These are phyloP conservation scores for Clitopilus passeckerianus DNA, from an alignment of 768 basidiomycete genomes.

Conservation along the genomic window DNA sequence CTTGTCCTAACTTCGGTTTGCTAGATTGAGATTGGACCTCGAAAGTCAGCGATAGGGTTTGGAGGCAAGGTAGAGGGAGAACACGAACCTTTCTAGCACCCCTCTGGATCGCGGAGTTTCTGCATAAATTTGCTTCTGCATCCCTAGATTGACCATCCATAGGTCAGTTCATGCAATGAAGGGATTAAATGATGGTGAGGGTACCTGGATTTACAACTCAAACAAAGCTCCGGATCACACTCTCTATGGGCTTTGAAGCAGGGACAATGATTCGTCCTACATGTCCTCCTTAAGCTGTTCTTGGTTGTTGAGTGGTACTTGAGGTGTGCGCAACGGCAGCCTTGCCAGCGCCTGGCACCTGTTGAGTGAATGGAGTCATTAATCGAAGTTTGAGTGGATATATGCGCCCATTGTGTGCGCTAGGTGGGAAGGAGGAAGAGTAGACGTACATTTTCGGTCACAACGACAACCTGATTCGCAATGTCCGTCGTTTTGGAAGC, in stretches of 20 bases:
- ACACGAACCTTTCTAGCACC: slow-evolving; percentile 36
- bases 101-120: slow-evolving; percentile 45
- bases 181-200: not conserved
- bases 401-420: not conserved
- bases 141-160: slow-evolving; percentile 14
- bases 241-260: slow-evolving; percentile 50
- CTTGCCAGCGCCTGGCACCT: slow-evolving; percentile 54
- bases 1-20: slow-evolving; percentile 36
- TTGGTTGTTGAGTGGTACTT: slow-evolving; percentile 24
- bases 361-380: not conserved
- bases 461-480: slow-evolving; percentile 59
- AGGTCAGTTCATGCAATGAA: not conserved
- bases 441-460: slow-evolving; percentile 36
- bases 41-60: not conserved
- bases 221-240: slow-evolving; percentile 67
- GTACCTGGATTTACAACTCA: slow-evolving; percentile 43
- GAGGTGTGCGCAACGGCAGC: slow-evolving; percentile 44
- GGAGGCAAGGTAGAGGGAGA: not conserved
- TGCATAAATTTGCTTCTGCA: slow-evolving; percentile 28
- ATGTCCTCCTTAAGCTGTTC: slow-evolving; percentile 11
- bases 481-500: slow-evolving; percentile 42
- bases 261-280: slow-evolving; percentile 35
- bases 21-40: slow-evolving; percentile 17
- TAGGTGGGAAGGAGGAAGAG: slow-evolving; percentile 17
- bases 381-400: not conserved